Conservation (phyloP, 202 grass and related monocot species). For the Hordeum pubiflorum region DNA sequence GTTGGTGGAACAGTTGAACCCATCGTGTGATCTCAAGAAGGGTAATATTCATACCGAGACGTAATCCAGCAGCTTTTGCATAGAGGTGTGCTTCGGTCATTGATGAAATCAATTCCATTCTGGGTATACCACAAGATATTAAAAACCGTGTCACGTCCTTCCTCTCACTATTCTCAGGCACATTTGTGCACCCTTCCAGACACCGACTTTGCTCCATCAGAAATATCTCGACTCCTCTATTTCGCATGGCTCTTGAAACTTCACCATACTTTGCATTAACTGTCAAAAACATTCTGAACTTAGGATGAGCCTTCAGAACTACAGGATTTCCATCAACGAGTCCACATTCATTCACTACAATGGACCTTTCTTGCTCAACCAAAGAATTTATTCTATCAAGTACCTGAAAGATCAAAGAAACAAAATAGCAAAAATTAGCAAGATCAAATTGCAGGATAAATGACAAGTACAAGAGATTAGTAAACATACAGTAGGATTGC, state of each 20-base stretch:
- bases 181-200: constrained; percentile 21
- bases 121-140: constrained; percentile 65
- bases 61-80: constrained; percentile 56
- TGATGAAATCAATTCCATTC: constrained; percentile 54
- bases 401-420: constrained; percentile 40
- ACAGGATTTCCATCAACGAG: constrained; percentile 70
- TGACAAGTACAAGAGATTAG: constrained; percentile 13
- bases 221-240: constrained; percentile 85
- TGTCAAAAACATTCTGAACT: constrained; percentile 91
- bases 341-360: constrained; percentile 92
- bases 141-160: constrained; percentile 61
- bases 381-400: constrained; percentile 98
- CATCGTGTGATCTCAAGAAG: constrained; percentile 81
- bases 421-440: constrained; percentile 32
- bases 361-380: constrained; percentile 81
- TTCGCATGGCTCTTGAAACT: constrained; percentile 95
- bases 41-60: constrained; percentile 64
- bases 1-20: constrained; percentile 81
- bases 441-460: constrained; percentile 7
- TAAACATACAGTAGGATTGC: constrained; percentile 78
- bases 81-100: constrained; percentile 78
- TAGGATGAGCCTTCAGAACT: constrained; percentile 60
- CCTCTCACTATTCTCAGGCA: constrained; percentile 24
- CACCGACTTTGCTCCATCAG: constrained; percentile 49
- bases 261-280: constrained; percentile 82